Evolutionary conservation across 31 red algal genomes (phyloP).

Genomic region (Porphyra umbilicalis): DNA sequence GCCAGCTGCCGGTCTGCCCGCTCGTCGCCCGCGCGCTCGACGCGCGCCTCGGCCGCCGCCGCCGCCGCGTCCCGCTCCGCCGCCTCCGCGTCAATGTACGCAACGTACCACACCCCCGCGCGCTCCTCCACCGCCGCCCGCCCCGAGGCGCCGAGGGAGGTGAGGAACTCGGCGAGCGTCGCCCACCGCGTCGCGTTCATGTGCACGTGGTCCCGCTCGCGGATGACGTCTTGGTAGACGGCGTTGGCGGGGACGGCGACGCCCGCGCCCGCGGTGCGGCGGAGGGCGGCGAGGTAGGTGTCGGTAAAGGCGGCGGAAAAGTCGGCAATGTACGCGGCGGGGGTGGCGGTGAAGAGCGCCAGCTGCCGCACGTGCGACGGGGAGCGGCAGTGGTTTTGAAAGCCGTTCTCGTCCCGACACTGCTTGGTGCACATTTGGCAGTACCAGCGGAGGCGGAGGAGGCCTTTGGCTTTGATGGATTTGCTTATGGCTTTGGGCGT

Average conservation of each 20-base stretch:
- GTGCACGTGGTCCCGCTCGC: conserved; percentile 87
- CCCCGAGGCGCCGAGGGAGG: conserved; percentile 67
- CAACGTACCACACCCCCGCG: conserved; percentile 59
- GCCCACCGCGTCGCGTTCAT: conserved; percentile 97
- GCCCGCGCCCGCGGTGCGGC: conserved; percentile 61
- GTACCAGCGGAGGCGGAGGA: conserved; percentile 74
- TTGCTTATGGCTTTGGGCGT: conserved; percentile 85
- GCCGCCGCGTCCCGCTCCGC: conserved; percentile 35
- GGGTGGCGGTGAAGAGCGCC: conserved; percentile 48
- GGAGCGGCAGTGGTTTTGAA: conserved; percentile 70
- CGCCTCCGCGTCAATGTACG: conserved; percentile 50
- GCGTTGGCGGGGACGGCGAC: conserved; percentile 55
- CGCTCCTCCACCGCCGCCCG: conserved; percentile 67
- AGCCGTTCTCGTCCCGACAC: conserved; percentile 95
- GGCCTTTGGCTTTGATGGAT: conserved; percentile 85
- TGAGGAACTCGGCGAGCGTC: conserved; percentile 77
- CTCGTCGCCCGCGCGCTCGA: neutral
- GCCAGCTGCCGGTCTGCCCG: neutral
- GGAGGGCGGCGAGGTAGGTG: conserved; percentile 55
- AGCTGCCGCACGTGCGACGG: conserved; percentile 63
- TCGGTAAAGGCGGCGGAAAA: conserved; percentile 69
- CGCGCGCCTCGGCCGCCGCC: conserved; percentile 23
- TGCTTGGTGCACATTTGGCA: conserved; percentile 99
- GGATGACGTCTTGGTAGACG: conserved; percentile 91
- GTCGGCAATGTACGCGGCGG: conserved; percentile 32